Base-by-base conservation (phyloP, 805 yeast species). In the Ogataea naganishii region DNA sequence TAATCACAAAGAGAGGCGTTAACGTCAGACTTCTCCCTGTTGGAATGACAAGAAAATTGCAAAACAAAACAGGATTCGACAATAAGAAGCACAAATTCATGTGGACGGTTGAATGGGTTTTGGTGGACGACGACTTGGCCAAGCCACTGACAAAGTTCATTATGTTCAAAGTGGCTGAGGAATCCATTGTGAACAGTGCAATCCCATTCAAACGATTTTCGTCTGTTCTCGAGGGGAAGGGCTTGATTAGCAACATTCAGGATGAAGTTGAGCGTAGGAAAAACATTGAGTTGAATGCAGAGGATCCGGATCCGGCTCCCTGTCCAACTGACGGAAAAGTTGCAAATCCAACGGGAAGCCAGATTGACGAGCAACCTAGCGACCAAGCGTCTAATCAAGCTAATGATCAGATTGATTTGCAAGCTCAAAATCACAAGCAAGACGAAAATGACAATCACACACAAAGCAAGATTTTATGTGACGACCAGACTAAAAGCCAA, bases 61-160 rank as follows among this genome's bases (percentile, higher is more conserved):
- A 62, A 33, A 85, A 85, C 47, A 77, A 74, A 41, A 69, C 86
- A 0, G 75, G 76, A 3, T 81, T 74, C 66, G 88, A 84, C 49
- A 70, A 72, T 47, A 66, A 66, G 36, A 55, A 63, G 36, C 70
- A 75, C 30, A 49, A 67, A 6, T 84, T 69, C 48, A 69, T 69
- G 12, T 85, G 96, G 96, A 78, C 94, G 0, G 54, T 85, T 0
- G 94, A 85, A 48, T 80, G 85, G 82, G 47, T 70, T 1, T 36
- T 76, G 2, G 49, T 69, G 4, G 53, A 50, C 10, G 46, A 48
- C 9, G 40, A 24, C 1, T 17, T 49, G 1, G 32, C 40, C 27
- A 12, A 35, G 5, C 25, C 23, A 7, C 25, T 44, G 12, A 36
- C 40, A 21, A 37, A 37, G 14, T 40, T 35, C 11, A 31, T 45